These are phyloP conservation scores for Vachellia collinsii DNA, from an alignment of 306 rosid species.

Conservation along the genomic window DNA sequence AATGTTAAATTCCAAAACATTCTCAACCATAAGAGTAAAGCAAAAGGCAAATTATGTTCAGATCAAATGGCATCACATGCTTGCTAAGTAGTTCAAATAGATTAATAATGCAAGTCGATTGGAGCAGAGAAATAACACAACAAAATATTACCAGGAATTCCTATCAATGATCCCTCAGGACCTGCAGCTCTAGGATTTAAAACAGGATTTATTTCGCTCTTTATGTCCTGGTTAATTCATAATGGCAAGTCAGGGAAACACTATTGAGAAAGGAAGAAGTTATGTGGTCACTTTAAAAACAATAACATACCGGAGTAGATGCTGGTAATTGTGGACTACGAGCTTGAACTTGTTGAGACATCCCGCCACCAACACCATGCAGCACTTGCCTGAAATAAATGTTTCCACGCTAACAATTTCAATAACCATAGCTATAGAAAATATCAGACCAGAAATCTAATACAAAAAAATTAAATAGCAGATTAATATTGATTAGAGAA, in stretches of 20 bases:
- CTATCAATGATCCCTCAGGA: constrained; percentile 87
- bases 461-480: constrained; percentile 22
- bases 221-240: constrained; percentile 74
- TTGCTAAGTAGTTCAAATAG: constrained; percentile 8
- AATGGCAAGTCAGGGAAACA: constrained; percentile 41
- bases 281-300: constrained; percentile 32
- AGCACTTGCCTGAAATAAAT: constrained; percentile 81
- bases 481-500: constrained; percentile 13
- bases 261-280: constrained; percentile 25
- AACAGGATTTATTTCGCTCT: constrained; percentile 88
- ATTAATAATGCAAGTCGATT: constrained; percentile 5
- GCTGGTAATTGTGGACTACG: constrained; percentile 88
- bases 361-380: constrained; percentile 84
- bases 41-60: not conserved
- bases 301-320: constrained; percentile 69
- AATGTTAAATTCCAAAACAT: constrained; percentile 25
- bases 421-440: constrained; percentile 35
- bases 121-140: not conserved
- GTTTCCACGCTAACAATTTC: constrained; percentile 25
- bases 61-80: constrained; percentile 4
- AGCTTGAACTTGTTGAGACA: constrained; percentile 95
- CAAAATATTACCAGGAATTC: constrained; percentile 76
- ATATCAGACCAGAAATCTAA: constrained; percentile 13
- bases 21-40: constrained; percentile 8
- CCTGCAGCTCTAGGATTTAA: constrained; percentile 91